A percentile compares a stretch with the other conserved stretches of the same genome.
These are phyloP conservation scores for Physcomitrium patens DNA, from an alignment of 225 moss, liverwort and hornwort genomes.

Conservation along the genomic window DNA sequence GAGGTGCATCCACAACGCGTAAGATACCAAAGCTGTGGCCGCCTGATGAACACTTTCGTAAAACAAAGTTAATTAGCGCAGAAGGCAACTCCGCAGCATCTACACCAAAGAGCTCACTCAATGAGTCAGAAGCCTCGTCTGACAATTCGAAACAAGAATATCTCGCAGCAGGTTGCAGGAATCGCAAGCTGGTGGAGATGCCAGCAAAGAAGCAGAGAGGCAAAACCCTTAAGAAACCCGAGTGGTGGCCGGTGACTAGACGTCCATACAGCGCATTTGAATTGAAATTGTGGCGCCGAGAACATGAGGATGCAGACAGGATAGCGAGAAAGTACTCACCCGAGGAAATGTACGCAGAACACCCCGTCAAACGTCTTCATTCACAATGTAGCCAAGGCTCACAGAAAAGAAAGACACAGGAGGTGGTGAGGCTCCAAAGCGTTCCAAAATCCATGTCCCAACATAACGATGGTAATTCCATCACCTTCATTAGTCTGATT, in stretches of 20 bases:
- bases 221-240: slow-evolving; percentile 33
- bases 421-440: no score
- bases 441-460: slow-evolving; percentile 20
- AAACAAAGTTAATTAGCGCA: slow-evolving; percentile 16
- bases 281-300: slow-evolving; percentile 30
- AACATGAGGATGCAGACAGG: slow-evolving; percentile 22
- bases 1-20: neutral
- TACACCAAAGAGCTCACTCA: slow-evolving; percentile 1
- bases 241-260: slow-evolving; percentile 53
- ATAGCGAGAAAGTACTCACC: slow-evolving; percentile 29
- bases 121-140: slow-evolving; percentile 10
- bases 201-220: slow-evolving; percentile 22
- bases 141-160: slow-evolving; percentile 31
- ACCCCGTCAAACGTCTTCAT: slow-evolving; percentile 24
- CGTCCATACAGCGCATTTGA: slow-evolving; percentile 46
- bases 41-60: slow-evolving; percentile 13
- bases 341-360: slow-evolving; percentile 32
- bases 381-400: neutral
- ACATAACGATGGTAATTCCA: slow-evolving; percentile 30
- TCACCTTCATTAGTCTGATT: neutral
- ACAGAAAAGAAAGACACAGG: no score
- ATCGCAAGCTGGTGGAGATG: slow-evolving; percentile 33
- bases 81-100: slow-evolving; percentile 17
- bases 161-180: slow-evolving; percentile 29
- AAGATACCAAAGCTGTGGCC: slow-evolving; percentile 15